Evolutionary conservation across 2,329 filamentous ascomycete species (phyloP).

Genomic region (Epichloe sylvatica): DNA sequence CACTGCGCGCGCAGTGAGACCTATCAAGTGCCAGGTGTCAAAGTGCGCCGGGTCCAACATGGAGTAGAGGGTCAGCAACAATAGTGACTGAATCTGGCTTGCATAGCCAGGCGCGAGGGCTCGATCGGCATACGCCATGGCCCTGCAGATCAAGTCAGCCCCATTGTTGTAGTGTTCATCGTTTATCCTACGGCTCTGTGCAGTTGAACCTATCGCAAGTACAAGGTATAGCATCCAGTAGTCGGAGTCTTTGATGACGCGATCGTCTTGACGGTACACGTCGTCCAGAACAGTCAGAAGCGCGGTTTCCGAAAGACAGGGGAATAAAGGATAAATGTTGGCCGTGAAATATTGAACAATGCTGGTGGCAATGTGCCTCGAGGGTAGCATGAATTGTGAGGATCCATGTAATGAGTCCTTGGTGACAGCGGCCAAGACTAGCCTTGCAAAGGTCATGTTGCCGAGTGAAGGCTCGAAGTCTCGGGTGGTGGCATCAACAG

Average conservation of each 20-base stretch:
- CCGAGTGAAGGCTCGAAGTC: slow-evolving; percentile 83
- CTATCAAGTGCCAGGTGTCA: slow-evolving; percentile 86
- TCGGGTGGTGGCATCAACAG: slow-evolving; percentile 84
- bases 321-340: slow-evolving; percentile 67
- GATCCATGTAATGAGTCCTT: slow-evolving; percentile 57
- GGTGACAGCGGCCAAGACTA: slow-evolving; percentile 70
- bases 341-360: slow-evolving; percentile 74
- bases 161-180: slow-evolving; percentile 47
- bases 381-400: slow-evolving; percentile 49
- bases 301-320: slow-evolving; percentile 67
- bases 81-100: slow-evolving; percentile 71
- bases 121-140: slow-evolving; percentile 64
- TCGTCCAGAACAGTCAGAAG: slow-evolving; percentile 69
- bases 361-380: slow-evolving; percentile 51
- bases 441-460: slow-evolving; percentile 82
- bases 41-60: slow-evolving; percentile 84
- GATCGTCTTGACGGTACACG: slow-evolving; percentile 58
- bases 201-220: slow-evolving; percentile 65
- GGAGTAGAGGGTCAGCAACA: slow-evolving; percentile 78
- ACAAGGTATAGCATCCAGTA: slow-evolving; percentile 84
- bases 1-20: slow-evolving; percentile 74
- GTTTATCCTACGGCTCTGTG: slow-evolving; percentile 56
- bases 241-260: slow-evolving; percentile 53
- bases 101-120: slow-evolving; percentile 77
- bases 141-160: slow-evolving; percentile 43